Evolutionary conservation across 441 rosid genomes (phyloP).

Genomic region (Pelargonium exstipulatum): DNA sequence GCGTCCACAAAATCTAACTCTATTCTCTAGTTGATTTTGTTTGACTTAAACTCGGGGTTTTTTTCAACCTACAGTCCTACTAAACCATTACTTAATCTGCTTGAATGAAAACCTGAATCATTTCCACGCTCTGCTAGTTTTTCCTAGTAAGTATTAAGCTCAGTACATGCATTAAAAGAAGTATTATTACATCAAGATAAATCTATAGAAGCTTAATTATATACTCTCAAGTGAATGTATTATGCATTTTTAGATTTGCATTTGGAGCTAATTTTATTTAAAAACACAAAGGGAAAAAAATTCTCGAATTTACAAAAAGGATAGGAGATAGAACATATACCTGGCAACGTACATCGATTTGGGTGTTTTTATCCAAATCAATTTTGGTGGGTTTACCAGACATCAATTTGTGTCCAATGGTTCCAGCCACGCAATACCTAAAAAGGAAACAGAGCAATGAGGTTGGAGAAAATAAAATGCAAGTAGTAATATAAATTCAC

Average conservation of each 20-base stretch:
- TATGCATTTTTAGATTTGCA: neutral
- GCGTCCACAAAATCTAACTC: neutral
- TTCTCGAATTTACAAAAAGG: neutral
- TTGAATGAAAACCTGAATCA: neutral
- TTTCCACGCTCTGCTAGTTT: neutral
- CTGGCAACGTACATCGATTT: conserved; percentile 87
- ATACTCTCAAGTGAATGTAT: neutral
- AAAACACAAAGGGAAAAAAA: neutral
- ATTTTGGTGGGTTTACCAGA: conserved; percentile 80
- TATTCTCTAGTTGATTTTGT: neutral
- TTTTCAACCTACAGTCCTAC: neutral
- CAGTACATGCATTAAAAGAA: neutral
- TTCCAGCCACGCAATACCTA: conserved; percentile 92
- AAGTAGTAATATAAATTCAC: neutral
- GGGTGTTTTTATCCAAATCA: conserved; percentile 71
- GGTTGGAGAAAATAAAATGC: conserved; percentile 5
- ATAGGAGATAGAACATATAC: conserved; percentile 30
- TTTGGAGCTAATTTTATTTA: neutral
- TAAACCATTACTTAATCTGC: neutral
- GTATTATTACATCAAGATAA: neutral
- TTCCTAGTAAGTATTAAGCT: neutral
- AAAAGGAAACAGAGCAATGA: neutral
- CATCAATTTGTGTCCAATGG: conserved; percentile 82
- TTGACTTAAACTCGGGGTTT: neutral
- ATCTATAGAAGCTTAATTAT: neutral